Conservation (phyloP, 805 yeast genomes). For the Suhomyces kilbournensis region DNA sequence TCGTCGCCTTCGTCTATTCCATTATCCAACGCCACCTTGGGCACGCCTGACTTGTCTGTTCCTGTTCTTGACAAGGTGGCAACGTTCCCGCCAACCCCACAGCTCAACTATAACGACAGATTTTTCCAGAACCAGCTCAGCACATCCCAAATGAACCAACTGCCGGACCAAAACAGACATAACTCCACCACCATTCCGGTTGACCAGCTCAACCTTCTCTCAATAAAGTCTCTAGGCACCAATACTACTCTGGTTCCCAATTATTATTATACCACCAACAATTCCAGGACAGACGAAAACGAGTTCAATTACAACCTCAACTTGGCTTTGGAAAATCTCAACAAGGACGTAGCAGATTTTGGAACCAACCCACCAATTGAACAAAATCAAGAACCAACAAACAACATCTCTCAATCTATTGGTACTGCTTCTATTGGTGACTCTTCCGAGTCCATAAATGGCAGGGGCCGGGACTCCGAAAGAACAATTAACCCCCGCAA, state of each 20-base stretch:
- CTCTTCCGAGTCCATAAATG: not conserved
- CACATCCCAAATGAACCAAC: slow-evolving; percentile 2
- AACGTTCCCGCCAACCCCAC: not conserved
- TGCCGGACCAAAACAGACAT: slow-evolving; percentile 4
- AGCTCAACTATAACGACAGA: not conserved
- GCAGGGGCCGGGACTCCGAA: not conserved
- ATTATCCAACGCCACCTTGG: slow-evolving; percentile 2
- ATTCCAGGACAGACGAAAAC: not conserved
- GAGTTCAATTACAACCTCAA: not conserved
- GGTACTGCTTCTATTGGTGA: not conserved
- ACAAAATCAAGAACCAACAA: not conserved
- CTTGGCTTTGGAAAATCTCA: not conserved
- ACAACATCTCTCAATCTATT: no score
- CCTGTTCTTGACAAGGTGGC: not conserved
- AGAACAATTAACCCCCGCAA: slow-evolving; percentile 14
- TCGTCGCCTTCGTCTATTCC: slow-evolving; percentile 8
- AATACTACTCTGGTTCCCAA: slow-evolving; percentile 2
- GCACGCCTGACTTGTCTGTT: slow-evolving; percentile 7
- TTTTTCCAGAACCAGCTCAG: slow-evolving; percentile 1
- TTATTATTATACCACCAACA: slow-evolving; percentile 4
- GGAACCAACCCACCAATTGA: not conserved
- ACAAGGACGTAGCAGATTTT: not conserved
- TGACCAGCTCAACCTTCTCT: slow-evolving; percentile 11
- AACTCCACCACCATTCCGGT: slow-evolving; percentile 7
- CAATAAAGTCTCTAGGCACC: slow-evolving; percentile 3